Percentiles rank a stretch among this genome's conserved stretches.
phyloP scores from a whole-genome alignment of 2,329 filamentous ascomycete genomes.

The Colletotrichum karsti region DNA sequence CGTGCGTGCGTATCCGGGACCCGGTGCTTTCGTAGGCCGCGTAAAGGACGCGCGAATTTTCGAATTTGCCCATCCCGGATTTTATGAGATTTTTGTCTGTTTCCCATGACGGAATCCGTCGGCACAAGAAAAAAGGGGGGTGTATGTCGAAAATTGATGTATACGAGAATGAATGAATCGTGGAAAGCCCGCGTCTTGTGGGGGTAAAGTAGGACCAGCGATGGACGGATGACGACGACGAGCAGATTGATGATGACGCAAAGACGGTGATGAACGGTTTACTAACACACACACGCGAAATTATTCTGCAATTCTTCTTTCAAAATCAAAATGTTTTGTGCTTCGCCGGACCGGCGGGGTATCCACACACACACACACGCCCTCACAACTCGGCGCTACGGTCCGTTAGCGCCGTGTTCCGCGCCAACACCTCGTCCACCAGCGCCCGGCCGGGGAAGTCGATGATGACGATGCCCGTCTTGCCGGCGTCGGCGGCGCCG shows the following conservation, averaged over 20 bases:
- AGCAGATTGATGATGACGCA: not conserved
- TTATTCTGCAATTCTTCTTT: no score
- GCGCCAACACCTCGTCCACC: conserved; percentile 50
- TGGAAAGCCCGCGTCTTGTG: not conserved
- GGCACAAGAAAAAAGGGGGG: no score
- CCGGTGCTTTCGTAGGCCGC: not conserved
- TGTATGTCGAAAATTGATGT: not conserved
- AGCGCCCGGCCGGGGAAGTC: conserved; percentile 56
- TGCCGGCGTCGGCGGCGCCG: conserved; percentile 30
- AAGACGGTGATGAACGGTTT: not conserved
- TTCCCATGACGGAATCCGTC: no score
- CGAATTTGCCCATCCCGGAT: no score
- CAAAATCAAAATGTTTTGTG: no score
- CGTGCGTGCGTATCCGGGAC: not conserved
- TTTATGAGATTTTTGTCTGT: no score
- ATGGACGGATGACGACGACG: not conserved
- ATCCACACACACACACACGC: no score
- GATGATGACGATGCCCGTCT: conserved; percentile 56
- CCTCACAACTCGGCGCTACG: conserved; percentile 14
- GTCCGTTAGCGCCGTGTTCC: conserved; percentile 43
- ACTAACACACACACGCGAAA: no score
- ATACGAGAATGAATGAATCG: not conserved
- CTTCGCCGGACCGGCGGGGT: no score
- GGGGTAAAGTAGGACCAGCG: not conserved
- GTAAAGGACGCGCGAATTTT: not conserved